Percentiles rank a stretch among this genome's conserved stretches.
Evolutionary conservation across 2,329 filamentous ascomycete species (phyloP).

Genomic region (Botrytis paeoniae): DNA sequence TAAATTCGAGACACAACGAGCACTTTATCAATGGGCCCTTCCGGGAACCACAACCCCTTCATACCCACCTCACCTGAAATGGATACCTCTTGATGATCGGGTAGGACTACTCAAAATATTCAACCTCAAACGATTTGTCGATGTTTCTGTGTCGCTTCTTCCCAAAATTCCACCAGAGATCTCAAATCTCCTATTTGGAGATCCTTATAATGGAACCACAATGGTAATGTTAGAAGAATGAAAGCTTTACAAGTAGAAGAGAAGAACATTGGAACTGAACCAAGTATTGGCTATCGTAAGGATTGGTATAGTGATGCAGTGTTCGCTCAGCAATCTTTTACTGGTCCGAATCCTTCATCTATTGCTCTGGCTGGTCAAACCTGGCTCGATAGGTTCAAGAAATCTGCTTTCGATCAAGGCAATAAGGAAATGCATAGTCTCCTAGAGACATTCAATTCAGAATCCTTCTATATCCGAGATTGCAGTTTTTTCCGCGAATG

Average conservation of each 20-base stretch:
- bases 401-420: constrained; percentile 22
- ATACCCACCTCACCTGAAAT: constrained; percentile 36
- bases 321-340: constrained; percentile 43
- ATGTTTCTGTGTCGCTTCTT: constrained; percentile 28
- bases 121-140: constrained; percentile 31
- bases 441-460: constrained; percentile 18
- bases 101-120: constrained; percentile 32
- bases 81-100: constrained; percentile 31
- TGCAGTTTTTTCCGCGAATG: constrained; percentile 33
- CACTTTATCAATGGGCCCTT: constrained; percentile 19
- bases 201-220: constrained; percentile 18
- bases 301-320: constrained; percentile 39
- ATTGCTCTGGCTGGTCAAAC: constrained; percentile 25
- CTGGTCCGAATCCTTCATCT: constrained; percentile 38
- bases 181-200: constrained; percentile 13
- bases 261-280: constrained; percentile 17
- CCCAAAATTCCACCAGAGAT: constrained; percentile 28
- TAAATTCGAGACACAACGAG: constrained; percentile 16
- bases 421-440: constrained; percentile 22
- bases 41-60: constrained; percentile 9
- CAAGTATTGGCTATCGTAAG: constrained; percentile 23
- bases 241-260: neutral
- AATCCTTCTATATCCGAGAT: constrained; percentile 32
- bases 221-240: constrained; percentile 21
- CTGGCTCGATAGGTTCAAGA: constrained; percentile 29